These are phyloP conservation scores for Blepharisma japonicum DNA, from an alignment of 73 alveolate genomes.

Conservation along the genomic window DNA sequence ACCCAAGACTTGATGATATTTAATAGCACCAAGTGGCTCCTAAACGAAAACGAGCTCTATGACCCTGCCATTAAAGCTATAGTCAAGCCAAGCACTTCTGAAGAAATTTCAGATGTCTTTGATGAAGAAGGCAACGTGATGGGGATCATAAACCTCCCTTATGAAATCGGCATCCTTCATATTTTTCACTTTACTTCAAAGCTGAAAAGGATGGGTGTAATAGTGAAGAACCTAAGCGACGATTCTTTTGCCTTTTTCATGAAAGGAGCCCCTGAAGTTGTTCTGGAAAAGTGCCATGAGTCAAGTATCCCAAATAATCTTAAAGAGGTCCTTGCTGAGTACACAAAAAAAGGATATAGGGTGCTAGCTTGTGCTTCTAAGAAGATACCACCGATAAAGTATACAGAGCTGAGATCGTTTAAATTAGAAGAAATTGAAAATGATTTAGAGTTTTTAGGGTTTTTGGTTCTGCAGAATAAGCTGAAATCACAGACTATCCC, in stretches of 20 bases:
- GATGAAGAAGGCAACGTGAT: neutral
- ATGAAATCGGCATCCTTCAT: slow-evolving; percentile 67
- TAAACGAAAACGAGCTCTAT: slow-evolving; percentile 31
- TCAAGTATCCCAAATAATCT: slow-evolving; percentile 56
- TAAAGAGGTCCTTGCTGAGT: slow-evolving; percentile 64
- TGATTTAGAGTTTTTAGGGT: slow-evolving; percentile 73
- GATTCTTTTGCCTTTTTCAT: neutral
- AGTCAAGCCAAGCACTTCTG: neutral
- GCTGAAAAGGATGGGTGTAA: slow-evolving; percentile 88
- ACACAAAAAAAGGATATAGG: slow-evolving; percentile 79
- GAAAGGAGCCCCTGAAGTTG: slow-evolving; percentile 15
- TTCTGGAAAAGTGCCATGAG: neutral
- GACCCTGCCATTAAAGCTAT: slow-evolving; percentile 13
- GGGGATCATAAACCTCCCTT: neutral
- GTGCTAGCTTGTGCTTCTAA: slow-evolving; percentile 77
- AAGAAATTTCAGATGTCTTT: neutral
- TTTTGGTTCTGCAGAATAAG: slow-evolving; percentile 70
- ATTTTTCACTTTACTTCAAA: slow-evolving; percentile 90
- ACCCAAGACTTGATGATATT: slow-evolving; percentile 96
- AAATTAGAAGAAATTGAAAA: slow-evolving; percentile 70
- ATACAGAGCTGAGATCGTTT: slow-evolving; percentile 32
- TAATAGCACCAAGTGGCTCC: slow-evolving; percentile 88
- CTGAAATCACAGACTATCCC: slow-evolving; percentile 76
- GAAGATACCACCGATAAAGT: slow-evolving; percentile 38
- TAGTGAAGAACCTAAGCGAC: slow-evolving; percentile 38